Conservation (phyloP, 2,329 filamentous ascomycete genomes). For the Penicillium sp. region DNA sequence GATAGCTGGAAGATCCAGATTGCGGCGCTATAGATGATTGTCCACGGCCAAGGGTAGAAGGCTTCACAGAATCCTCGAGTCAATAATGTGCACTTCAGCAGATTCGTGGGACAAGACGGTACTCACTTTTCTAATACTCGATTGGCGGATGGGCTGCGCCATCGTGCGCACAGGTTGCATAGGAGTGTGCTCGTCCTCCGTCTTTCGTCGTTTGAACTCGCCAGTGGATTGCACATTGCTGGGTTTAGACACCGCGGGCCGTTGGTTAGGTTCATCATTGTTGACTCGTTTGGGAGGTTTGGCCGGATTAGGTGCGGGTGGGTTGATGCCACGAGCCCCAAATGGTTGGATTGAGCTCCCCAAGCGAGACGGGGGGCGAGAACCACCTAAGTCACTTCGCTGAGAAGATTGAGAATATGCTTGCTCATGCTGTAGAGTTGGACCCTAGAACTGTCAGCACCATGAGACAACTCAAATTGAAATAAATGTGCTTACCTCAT, state of each 20-base stretch:
- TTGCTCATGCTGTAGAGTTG: slow-evolving; percentile 34
- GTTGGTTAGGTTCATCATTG: slow-evolving; percentile 58
- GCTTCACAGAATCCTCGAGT: slow-evolving; percentile 32
- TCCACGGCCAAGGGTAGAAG: slow-evolving; percentile 41
- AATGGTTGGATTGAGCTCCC: slow-evolving; percentile 53
- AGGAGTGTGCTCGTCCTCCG: slow-evolving; percentile 66
- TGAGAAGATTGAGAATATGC: slow-evolving; percentile 28
- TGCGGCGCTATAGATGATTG: slow-evolving; percentile 37
- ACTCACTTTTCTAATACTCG: slow-evolving; percentile 68
- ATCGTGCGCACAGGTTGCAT: slow-evolving; percentile 67
- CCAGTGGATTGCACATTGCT: slow-evolving; percentile 60
- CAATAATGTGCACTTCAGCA: not conserved
- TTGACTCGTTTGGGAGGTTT: slow-evolving; percentile 72
- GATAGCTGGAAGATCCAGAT: slow-evolving; percentile 36
- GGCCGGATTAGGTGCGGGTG: slow-evolving; percentile 65
- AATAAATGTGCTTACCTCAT: slow-evolving; percentile 36
- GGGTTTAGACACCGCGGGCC: slow-evolving; percentile 39
- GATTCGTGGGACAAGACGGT: not conserved
- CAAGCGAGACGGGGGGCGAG: slow-evolving; percentile 52
- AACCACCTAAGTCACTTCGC: slow-evolving; percentile 51
- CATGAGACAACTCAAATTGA: not conserved
- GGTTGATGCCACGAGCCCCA: slow-evolving; percentile 57
- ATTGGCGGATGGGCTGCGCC: slow-evolving; percentile 81
- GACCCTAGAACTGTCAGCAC: slow-evolving; percentile 19
- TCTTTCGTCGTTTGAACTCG: slow-evolving; percentile 78